Conservation (phyloP, 2,329 filamentous ascomycete species). For the Bipolaris victoriae region DNA sequence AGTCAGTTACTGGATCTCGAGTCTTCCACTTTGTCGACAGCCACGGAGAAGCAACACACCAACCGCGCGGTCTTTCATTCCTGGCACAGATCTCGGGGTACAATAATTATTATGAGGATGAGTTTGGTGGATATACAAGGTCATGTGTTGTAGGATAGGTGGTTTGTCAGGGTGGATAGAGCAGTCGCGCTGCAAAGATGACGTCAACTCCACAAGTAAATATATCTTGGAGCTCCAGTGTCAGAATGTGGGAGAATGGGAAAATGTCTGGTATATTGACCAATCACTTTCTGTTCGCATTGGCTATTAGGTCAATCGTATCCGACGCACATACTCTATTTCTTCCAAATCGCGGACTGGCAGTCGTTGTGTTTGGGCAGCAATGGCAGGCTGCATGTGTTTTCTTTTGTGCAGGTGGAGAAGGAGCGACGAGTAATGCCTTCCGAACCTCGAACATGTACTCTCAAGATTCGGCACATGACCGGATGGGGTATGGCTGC, state of each 20-base stretch:
- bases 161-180: background rate
- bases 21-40: background rate
- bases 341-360: no score
- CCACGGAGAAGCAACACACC: background rate
- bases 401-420: no score
- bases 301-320: background rate
- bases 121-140: background rate
- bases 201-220: background rate
- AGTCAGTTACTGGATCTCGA: background rate
- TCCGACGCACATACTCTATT: no score
- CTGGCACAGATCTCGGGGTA: no score
- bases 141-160: background rate
- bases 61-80: background rate
- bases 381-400: no score
- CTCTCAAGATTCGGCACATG: no score
- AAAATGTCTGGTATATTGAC: background rate
- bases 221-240: background rate
- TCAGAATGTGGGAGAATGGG: background rate
- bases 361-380: no score
- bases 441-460: no score
- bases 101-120: background rate
- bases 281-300: background rate
- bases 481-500: constrained; percentile 31
- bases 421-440: no score
- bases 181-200: background rate